These are phyloP conservation scores for Austroboletus eburneus DNA, from an alignment of 768 basidiomycete species.

Conservation along the genomic window DNA sequence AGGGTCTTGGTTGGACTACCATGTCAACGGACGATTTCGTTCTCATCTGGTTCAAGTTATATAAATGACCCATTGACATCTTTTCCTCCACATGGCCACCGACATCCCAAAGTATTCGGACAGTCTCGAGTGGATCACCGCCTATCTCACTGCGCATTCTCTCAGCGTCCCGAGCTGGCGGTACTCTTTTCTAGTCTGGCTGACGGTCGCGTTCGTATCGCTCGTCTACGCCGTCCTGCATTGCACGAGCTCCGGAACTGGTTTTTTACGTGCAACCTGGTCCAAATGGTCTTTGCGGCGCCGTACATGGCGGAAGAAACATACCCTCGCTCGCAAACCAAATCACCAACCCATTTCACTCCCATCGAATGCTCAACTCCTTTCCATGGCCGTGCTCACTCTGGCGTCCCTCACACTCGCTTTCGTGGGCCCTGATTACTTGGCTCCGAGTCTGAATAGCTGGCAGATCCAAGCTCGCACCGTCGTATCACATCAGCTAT, in stretches of 20 bases:
- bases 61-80: not conserved
- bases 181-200: conserved; percentile 58
- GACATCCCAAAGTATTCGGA: conserved; percentile 42
- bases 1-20: too few relatives aligned
- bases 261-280: conserved; percentile 50
- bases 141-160: conserved; percentile 55
- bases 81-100: conserved; percentile 32
- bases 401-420: conserved; percentile 41
- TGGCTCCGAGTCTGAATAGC: conserved; percentile 45
- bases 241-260: conserved; percentile 38
- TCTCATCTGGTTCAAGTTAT: too few relatives aligned
- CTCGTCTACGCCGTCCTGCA: conserved; percentile 40
- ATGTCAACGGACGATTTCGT: too few relatives aligned
- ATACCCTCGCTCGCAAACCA: conserved; percentile 34
- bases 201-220: conserved; percentile 43
- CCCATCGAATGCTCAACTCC: conserved; percentile 62
- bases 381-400: conserved; percentile 44
- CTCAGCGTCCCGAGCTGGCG: conserved; percentile 49
- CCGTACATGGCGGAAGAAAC: conserved; percentile 53
- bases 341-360: conserved; percentile 43
- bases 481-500: conserved; percentile 15
- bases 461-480: conserved; percentile 37
- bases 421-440: conserved; percentile 66
- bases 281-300: conserved; percentile 55
- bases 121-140: conserved; percentile 48